Evolutionary conservation across 176 grass and related monocot species (phyloP), one percentile per base, ranked within the genome.

Genomic region (Melocanna baccifera): DNA sequence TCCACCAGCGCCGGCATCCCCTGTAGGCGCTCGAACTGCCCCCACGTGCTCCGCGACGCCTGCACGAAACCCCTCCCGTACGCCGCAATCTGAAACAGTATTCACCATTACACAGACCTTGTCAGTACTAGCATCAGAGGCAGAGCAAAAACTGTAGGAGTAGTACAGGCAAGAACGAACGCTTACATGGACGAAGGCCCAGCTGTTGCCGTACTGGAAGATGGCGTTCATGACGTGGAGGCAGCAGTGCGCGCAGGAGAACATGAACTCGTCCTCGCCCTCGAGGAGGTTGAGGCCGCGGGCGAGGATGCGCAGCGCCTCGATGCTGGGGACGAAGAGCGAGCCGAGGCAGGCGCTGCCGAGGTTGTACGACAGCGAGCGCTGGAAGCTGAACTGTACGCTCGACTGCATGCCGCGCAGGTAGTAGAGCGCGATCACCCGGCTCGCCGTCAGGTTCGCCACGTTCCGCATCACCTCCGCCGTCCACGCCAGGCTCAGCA

Each of bases 391-490:
- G 86, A 99, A 92, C 81, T 94, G 59, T 16, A 92, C 92, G 78
- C 47, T 96, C 5, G 91, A 99, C 86, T 99, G 93, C 96, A 99
- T 99, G 20, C 96, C 96, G n/a, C 96, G 88, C 4, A 99, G 89
- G 86, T 99, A 99, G 90, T 99, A 99, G 83, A 99, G 88, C 19
- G 96, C 91, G 66, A 99, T 92, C 67, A 99, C 96, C 9, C 96
- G 41, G 91, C 96, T 99, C 9, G 84, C 90, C 52, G 96, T 99
- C 58, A 99, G 81, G 68, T 99, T 99, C 11, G 96, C 86, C 53
- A 99, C 96, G 78, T 99, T 99, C 46, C 96, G 87, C 96, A 99
- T 99, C 76, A 99, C 96, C 87, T 99, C 96, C 3, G 96, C 96
- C 0, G 96, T 99, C 96, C 96, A 99, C 18, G 47, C 40, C 45